These are phyloP conservation scores for Silene latifolia DNA, from an alignment of 148 eudicot species.

Conservation along the genomic window DNA sequence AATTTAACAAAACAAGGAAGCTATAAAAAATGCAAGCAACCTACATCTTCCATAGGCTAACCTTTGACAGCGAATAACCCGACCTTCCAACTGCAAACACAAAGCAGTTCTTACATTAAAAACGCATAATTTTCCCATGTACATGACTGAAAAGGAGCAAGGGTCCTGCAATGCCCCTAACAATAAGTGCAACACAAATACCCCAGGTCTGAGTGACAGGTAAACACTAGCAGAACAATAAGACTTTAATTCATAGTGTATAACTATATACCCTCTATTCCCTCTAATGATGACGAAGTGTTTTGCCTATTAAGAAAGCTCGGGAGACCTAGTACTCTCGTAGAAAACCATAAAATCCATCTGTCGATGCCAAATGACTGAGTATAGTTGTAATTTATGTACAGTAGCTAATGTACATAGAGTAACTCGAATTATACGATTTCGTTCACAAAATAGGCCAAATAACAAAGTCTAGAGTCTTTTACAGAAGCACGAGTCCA, in stretches of 20 bases:
- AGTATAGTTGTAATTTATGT: background rate
- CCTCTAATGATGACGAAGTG: background rate
- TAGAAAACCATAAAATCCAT: background rate
- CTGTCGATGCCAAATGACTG: background rate
- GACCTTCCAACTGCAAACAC: slow-evolving; percentile 82
- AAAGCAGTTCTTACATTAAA: slow-evolving; percentile 8
- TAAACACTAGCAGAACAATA: background rate
- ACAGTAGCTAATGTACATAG: background rate
- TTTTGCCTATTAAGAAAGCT: background rate
- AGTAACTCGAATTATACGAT: background rate
- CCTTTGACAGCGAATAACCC: slow-evolving; percentile 53
- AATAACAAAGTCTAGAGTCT: background rate
- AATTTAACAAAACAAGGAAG: slow-evolving; percentile 4
- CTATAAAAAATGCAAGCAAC: slow-evolving; percentile 1
- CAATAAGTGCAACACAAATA: background rate
- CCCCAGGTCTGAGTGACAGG: background rate
- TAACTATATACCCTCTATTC: background rate
- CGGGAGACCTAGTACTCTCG: background rate
- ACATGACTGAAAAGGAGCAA: background rate
- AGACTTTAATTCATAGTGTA: background rate
- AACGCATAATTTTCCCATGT: background rate
- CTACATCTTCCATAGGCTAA: slow-evolving; percentile 16
- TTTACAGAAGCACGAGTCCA: background rate
- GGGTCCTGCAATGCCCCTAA: background rate
- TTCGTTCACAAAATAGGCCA: background rate